Base-by-base conservation (phyloP, 352 stramenopile species). In the Pythium sp. region DNA sequence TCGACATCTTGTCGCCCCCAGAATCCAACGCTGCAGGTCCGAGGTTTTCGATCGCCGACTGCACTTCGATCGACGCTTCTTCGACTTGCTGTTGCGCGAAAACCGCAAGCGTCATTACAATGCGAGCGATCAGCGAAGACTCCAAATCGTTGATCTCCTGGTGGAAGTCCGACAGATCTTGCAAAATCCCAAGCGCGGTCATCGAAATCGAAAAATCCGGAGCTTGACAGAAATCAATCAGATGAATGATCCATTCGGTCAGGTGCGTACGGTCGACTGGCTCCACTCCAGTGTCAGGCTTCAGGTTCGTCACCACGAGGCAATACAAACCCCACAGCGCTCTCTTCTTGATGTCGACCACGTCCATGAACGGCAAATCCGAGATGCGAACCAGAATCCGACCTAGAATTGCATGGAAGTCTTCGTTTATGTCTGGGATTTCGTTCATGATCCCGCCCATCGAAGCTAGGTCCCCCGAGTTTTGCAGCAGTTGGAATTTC, bases 61-160 rank as follows among this genome's bases (percentile, higher is more conserved):
- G 88, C 0, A 96, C 86, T 75, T 94, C 88, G 58, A 93, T 94
- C 0, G 88, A 96, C 15, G 88, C 84, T 74, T 94, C 85, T 74
- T 96, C 88, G 9, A 96, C 85, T 71, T 96, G 88, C 49, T 94
- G 88, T 53, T 96, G 88, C 3, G 87, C 88, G 47, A 94, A 92
- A 1, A 96, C 84, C 3, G 88, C 85, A 4, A 96, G 72, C 18
- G 88, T 93, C 86, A 96, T 94, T 5, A 96, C 82, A 24, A 96
- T 94, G n/a, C 86, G 82, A n/a, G 80, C 79, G 0, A 92, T 74
- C 12, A 94, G 73, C 0, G 78, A 77, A 9, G 88, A 75, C 34
- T 96, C 86, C 24, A 94, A 77, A 5, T 68, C 73, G 47, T 90
- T 80, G 28, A 96, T 84, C 49, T 85, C 78, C 46, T 82, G 76